Evolutionary conservation across 2,329 filamentous ascomycete genomes (phyloP), one percentile per base, ranked within the genome.

Genomic region (Raffaelea deltoideospora): DNA sequence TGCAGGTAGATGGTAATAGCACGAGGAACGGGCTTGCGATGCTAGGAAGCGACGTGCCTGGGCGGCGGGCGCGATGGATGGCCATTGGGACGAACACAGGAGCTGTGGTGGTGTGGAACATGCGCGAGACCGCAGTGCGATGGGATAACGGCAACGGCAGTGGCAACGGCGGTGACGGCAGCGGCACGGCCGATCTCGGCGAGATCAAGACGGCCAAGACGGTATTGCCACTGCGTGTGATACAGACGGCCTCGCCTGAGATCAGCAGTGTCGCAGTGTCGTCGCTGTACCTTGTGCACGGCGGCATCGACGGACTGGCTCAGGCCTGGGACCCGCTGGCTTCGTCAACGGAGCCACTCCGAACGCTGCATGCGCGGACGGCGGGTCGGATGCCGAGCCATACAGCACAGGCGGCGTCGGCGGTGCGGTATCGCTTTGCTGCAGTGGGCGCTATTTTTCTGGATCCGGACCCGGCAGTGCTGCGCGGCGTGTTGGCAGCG

Each of bases 321-420:
- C 90, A 96, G 55, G 83, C 86, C 6, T 98, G 90, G 90, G 90
- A 98, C 59, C 83, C 82, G n/a, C 63, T 98, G 33, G 84, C 79
- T 1, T 96, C 88, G 2, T 80, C 70, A 0, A 58, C 68, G 15
- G 75, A 79, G 17, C 84, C 90, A 0, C 70, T 96, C 35, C 76
- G 86, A 28, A 96, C 86, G 0, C 65, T 98, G 37, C 87, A 93
- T 51, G 84, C 85, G 3, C 76, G 81, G 13, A 86, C 88, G 45
- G 82, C 82, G 2, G 79, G 81, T 8, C 76, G 85, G 21, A 79
- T 87, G 35, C 81, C 87, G 43, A 82, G 87, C 39, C 76, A 86
- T 43, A 60, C 75, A 46, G 54, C 65, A 30, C 53, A 66, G 19
- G 57, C 64, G 41, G 67, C 70, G 29, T 56, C 70, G 64, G 48